Evolutionary conservation across 2,329 filamentous ascomycete species (phyloP), one percentile per base, ranked within the genome.

Genomic region (Capronia americana): DNA sequence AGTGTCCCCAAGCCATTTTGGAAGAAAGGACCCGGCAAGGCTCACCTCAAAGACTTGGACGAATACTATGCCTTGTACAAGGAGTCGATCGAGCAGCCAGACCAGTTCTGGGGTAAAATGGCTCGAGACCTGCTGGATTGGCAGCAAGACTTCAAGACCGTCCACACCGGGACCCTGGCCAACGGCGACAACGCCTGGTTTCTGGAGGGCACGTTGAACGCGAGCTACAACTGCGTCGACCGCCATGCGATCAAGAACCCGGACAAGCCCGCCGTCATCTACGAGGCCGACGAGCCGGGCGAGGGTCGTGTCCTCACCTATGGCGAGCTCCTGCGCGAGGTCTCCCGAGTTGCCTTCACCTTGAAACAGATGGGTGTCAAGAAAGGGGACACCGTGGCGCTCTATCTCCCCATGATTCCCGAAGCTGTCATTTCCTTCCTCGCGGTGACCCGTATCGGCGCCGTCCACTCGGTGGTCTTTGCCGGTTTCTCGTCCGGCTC

Each of bases 341-440:
- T 99, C 59, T 97, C 90, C 75, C 90, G 88, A 79, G 88, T 92
- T 17, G 91, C 95, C 53, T 92, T 92, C 83, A 90, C 91, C 26
- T 86, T 99, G 73, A 97, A 93, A 85, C 87, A 94, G 82, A 95
- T 97, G 88, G 95, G 95, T 70, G 94, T 99, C 67, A 89, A 90
- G 83, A 98, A 97, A 85, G 95, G 95, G 63, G 95, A 99, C 81
- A 97, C 93, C 4, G 93, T 99, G 64, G 95, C 93, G 70, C 91
- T 99, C 72, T 99, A 99, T 84, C 83, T 99, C 71, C 95, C 95
- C 78, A 99, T 99, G 95, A 97, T 99, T 79, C 95, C 95, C 63
- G 94, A 99, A 81, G 95, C 95, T 6, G 75, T 99, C 65, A 85
- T 99, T 75, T 90, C 95, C 61, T 92, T 99, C 79, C 85, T 99